Conservation (phyloP, 2,329 filamentous ascomycete genomes). For the Xylariomycetidae sp. region DNA sequence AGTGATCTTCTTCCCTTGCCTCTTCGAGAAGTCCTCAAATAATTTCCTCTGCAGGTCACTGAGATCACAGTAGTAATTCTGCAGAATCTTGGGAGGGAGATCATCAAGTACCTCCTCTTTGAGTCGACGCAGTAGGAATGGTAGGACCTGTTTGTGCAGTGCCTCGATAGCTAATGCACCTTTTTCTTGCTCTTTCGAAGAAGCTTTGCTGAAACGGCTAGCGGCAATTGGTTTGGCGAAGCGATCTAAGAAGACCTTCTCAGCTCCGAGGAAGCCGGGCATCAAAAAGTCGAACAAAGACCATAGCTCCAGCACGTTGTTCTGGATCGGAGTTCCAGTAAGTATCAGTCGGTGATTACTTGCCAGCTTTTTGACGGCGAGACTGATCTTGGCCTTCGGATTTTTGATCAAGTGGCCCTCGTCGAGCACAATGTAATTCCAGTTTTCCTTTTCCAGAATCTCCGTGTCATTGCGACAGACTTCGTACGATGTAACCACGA, state of each 20-base stretch:
- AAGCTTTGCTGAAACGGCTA: constrained; percentile 92
- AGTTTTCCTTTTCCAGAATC: constrained; percentile 73
- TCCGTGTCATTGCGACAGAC: constrained; percentile 96
- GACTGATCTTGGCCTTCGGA: constrained; percentile 90
- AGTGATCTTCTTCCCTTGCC: constrained; percentile 82
- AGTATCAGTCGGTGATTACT: constrained; percentile 96
- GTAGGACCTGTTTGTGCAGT: constrained; percentile 96
- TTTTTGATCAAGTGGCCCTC: constrained; percentile 99
- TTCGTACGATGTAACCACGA: constrained; percentile 97
- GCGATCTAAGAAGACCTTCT: constrained; percentile 90
- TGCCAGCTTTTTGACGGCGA: constrained; percentile 81
- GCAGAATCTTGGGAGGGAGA: constrained; percentile 93
- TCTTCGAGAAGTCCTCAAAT: constrained; percentile 94
- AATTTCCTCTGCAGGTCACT: constrained; percentile 91
- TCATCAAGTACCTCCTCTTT: constrained; percentile 98
- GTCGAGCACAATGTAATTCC: constrained; percentile 97
- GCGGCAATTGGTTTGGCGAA: constrained; percentile 95
- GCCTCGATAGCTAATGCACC: constrained; percentile 95
- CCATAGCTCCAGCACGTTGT: constrained; percentile 93
- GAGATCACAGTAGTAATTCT: constrained; percentile 98
- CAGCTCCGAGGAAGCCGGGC: constrained; percentile 93
- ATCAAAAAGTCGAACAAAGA: constrained; percentile 98
- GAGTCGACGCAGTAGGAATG: constrained; percentile 89
- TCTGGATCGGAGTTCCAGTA: constrained; percentile 96
- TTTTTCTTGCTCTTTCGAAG: constrained; percentile 96